Evolutionary conservation across 2,329 filamentous ascomycete genomes (phyloP).

Genomic region (Xylariaceae sp.): DNA sequence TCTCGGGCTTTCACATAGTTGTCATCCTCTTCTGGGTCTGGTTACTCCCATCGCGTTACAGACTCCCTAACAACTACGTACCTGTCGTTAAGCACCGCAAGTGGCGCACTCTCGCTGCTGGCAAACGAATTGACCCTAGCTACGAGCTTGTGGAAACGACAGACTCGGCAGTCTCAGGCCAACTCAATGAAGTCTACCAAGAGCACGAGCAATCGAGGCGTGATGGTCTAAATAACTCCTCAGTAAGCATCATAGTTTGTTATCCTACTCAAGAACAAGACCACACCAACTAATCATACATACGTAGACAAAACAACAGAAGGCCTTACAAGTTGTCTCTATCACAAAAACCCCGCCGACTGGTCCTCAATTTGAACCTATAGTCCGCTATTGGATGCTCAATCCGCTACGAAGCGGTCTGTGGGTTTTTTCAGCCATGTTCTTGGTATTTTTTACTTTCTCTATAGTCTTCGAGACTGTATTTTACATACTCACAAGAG

Average conservation of each 20-base stretch:
- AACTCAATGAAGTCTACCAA: slow-evolving; percentile 2
- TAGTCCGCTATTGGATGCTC: slow-evolving; percentile 9
- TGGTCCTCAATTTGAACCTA: slow-evolving; percentile 1
- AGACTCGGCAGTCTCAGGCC: not conserved
- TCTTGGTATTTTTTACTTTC: not conserved
- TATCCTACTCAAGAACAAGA: too few relatives aligned
- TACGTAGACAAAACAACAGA: too few relatives aligned
- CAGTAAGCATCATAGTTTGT: not conserved
- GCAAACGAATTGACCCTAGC: not conserved
- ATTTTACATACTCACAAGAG: not conserved
- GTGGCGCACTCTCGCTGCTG: not conserved
- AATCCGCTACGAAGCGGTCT: slow-evolving; percentile 2
- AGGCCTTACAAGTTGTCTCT: too few relatives aligned
- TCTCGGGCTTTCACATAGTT: not conserved
- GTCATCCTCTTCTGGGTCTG: slow-evolving; percentile 5
- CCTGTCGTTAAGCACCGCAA: not conserved
- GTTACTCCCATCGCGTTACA: slow-evolving; percentile 5
- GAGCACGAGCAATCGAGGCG: slow-evolving; percentile 3
- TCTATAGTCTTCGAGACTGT: not conserved
- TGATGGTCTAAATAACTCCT: not conserved
- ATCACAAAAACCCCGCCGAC: not conserved
- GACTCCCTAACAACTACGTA: slow-evolving; percentile 5
- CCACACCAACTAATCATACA: too few relatives aligned
- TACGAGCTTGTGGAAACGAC: not conserved
- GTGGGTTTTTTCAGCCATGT: not conserved